Base-by-base conservation (phyloP, 768 basidiomycete species). In the Boletus subparvulus region DNA sequence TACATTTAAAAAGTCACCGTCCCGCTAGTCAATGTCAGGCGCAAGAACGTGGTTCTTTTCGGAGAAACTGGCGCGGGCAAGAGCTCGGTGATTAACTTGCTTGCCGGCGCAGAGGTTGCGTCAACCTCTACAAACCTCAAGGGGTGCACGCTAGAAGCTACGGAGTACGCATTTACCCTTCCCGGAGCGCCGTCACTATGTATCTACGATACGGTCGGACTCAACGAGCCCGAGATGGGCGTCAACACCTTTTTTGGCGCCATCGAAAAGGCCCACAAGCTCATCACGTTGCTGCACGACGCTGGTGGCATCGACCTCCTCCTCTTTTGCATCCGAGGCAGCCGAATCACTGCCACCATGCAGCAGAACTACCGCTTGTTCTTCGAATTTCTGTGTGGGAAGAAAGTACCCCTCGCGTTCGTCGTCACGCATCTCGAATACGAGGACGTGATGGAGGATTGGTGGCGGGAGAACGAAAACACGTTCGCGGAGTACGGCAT, bases 351-450 rank as follows among this genome's bases (percentile, higher is more conserved):
- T 0, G 1, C 17, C 5, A 28, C 58, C 1, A 21, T 37, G 36
- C 62, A 63, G 24, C 43, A 51, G 14, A 60, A 21, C 42, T 63
- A 63, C 28, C 48, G 50, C n/a, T 16, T 63, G n/a, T 63, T 62
- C 33, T 36, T 21, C 33, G 61, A 63, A n/a, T 17, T 62, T 26
- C 12, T 63, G 21, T 60, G 62, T 24, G 58, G 6, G 3, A 37
- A 42, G 30, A 21, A 48, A 7, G 61, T 56, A 3, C 61, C 54
- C 1, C 49, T 62, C 16, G 61, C 60, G 4, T n/a, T 62, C 46
- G 36, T 62, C 19, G 48, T 62, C 26, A 62, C 61, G 2, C n/a
- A 54, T 9, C 33, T 62, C 10, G 61, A 62, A 32, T 2, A 17
- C 2, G 46, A 62, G 11, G 24, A 45, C 11, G 21, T 24, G 1